Evolutionary conservation across 75 land plant species (phyloP).

Genomic region (Cupressus sempervirens): DNA sequence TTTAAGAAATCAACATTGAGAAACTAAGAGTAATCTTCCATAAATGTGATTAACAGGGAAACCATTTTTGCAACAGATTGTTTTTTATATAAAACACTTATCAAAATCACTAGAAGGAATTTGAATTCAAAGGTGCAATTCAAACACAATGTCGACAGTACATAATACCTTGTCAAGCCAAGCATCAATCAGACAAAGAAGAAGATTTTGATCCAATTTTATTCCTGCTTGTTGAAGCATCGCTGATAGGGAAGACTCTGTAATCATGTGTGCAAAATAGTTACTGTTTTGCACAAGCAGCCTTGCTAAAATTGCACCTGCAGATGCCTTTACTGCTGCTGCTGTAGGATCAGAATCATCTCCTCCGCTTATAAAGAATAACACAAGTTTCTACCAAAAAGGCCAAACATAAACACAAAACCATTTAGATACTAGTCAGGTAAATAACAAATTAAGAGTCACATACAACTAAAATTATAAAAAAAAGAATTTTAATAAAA

Average conservation of each 20-base stretch:
- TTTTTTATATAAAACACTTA: background rate
- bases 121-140: background rate
- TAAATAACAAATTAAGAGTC: background rate
- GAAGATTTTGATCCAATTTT: conserved; percentile 51
- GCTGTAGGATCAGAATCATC: conserved; percentile 77
- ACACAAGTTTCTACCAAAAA: conserved; percentile 64
- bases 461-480: background rate
- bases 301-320: conserved; percentile 94
- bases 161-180: conserved; percentile 95
- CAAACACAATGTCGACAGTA: background rate
- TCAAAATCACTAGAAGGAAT: background rate
- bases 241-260: conserved; percentile 60
- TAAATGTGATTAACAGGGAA: background rate
- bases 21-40: background rate
- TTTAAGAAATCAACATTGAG: background rate
- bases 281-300: conserved; percentile 84
- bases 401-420: background rate
- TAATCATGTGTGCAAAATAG: conserved; percentile 78
- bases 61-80: background rate
- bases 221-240: conserved; percentile 63
- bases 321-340: conserved; percentile 66
- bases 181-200: conserved; percentile 78
- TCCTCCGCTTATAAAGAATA: conserved; percentile 67
- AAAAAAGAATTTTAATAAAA: background rate
- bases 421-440: background rate